Evolutionary conservation across 768 basidiomycete genomes (phyloP).

Genomic region (Agaricus subrufescens): DNA sequence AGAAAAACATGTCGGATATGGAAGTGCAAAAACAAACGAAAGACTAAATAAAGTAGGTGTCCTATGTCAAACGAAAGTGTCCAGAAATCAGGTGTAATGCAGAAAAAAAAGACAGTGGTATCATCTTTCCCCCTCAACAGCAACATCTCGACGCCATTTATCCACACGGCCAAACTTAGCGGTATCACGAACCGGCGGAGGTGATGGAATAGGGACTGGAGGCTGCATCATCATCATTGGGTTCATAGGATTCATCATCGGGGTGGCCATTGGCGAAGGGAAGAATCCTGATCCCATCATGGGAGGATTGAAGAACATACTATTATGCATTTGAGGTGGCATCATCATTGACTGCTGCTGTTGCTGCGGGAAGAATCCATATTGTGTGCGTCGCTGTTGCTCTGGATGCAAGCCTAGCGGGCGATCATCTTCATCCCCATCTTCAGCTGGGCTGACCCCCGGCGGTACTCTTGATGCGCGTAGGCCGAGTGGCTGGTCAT

Average conservation of each 20-base stretch:
- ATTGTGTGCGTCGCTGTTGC: slow-evolving; percentile 72
- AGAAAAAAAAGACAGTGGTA: neutral
- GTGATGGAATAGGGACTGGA: slow-evolving; percentile 49
- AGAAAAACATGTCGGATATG: neutral
- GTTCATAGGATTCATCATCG: slow-evolving; percentile 36
- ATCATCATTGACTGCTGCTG: slow-evolving; percentile 59
- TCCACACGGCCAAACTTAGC: slow-evolving; percentile 71
- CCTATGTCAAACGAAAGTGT: neutral
- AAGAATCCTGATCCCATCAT: slow-evolving; percentile 74
- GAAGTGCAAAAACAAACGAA: neutral
- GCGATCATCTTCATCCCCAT: slow-evolving; percentile 60
- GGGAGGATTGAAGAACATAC: slow-evolving; percentile 64
- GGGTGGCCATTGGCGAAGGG: slow-evolving; percentile 32
- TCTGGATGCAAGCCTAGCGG: slow-evolving; percentile 75
- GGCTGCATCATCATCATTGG: slow-evolving; percentile 39
- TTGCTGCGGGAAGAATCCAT: slow-evolving; percentile 49
- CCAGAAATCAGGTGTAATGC: neutral
- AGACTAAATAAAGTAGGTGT: neutral
- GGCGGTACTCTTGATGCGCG: slow-evolving; percentile 50
- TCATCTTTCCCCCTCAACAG: slow-evolving; percentile 53
- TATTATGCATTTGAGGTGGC: slow-evolving; percentile 73
- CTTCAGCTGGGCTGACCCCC: slow-evolving; percentile 9
- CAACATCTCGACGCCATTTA: slow-evolving; percentile 77
- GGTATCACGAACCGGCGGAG: slow-evolving; percentile 60
- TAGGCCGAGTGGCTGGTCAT: slow-evolving; percentile 68